These are phyloP conservation scores for Ramaria rubella DNA, from an alignment of 768 basidiomycete genomes.

Conservation along the genomic window DNA sequence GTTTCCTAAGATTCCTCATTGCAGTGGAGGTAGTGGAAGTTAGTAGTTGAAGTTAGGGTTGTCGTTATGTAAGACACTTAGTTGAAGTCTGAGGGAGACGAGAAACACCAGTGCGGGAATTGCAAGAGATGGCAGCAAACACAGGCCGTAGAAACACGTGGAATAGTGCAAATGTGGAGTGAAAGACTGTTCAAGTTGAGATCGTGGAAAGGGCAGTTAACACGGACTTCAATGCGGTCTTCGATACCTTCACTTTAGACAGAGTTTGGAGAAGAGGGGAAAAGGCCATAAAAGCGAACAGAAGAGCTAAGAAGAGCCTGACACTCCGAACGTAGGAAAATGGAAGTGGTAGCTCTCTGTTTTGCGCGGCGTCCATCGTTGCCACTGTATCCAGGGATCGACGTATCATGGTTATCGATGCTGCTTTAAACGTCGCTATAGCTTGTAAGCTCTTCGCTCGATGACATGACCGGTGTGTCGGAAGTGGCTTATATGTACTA, in stretches of 20 bases:
- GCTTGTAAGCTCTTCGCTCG: neutral
- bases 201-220: neutral
- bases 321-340: neutral
- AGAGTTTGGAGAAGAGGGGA: neutral
- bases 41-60: too few relatives aligned
- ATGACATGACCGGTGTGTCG: neutral
- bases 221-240: neutral
- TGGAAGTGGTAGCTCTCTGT: neutral
- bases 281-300: constrained; percentile 1
- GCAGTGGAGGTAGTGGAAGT: too few relatives aligned
- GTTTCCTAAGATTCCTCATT: too few relatives aligned
- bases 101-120: neutral
- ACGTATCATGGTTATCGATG: neutral
- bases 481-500: neutral
- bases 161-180: neutral
- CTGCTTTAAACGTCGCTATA: neutral
- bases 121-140: neutral
- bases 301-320: neutral
- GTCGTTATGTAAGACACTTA: too few relatives aligned
- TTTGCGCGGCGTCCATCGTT: neutral
- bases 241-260: neutral
- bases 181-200: neutral
- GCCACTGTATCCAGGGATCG: neutral
- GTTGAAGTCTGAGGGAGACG: neutral
- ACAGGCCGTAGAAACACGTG: neutral